These are phyloP conservation scores for Apostasia shenzhenica DNA, from an alignment of 106 monocot genomes.

Conservation along the genomic window DNA sequence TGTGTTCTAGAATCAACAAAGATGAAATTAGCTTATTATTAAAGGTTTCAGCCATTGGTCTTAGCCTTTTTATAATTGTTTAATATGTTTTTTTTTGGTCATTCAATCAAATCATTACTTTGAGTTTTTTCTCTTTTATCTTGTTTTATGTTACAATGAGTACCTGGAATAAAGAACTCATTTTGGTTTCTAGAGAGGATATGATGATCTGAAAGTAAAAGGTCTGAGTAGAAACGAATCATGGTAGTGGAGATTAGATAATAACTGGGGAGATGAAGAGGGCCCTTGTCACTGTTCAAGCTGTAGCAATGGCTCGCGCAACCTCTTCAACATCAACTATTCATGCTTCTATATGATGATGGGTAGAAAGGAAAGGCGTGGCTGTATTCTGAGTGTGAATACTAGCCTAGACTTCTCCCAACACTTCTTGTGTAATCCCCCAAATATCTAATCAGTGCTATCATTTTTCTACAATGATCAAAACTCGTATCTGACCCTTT, in stretches of 20 bases:
- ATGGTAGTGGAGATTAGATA: conserved; percentile 19
- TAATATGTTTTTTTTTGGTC: too few relatives aligned
- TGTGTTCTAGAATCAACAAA: too few relatives aligned
- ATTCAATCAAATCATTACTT: too few relatives aligned
- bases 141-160: too few relatives aligned
- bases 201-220: conserved; percentile 48
- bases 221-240: conserved; percentile 30
- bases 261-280: conserved; percentile 20
- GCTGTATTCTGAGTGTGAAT: conserved; percentile 25
- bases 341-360: conserved; percentile 31
- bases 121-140: too few relatives aligned
- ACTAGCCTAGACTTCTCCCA: conserved; percentile 46
- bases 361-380: conserved; percentile 52
- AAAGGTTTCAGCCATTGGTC: too few relatives aligned
- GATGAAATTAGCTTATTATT: too few relatives aligned
- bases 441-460: conserved; percentile 14
- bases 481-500: conserved; percentile 30
- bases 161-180: too few relatives aligned
- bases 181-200: conserved; percentile 12
- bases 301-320: conserved; percentile 45
- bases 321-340: conserved; percentile 45
- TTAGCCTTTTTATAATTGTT: too few relatives aligned
- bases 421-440: conserved; percentile 12
- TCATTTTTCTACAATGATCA: conserved; percentile 28
- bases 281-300: conserved; percentile 41